A percentile compares a stretch with the other conserved stretches of the same genome.
These are phyloP conservation scores for Solanum rostratum DNA, from an alignment of 257 asterid species.

Conservation along the genomic window DNA sequence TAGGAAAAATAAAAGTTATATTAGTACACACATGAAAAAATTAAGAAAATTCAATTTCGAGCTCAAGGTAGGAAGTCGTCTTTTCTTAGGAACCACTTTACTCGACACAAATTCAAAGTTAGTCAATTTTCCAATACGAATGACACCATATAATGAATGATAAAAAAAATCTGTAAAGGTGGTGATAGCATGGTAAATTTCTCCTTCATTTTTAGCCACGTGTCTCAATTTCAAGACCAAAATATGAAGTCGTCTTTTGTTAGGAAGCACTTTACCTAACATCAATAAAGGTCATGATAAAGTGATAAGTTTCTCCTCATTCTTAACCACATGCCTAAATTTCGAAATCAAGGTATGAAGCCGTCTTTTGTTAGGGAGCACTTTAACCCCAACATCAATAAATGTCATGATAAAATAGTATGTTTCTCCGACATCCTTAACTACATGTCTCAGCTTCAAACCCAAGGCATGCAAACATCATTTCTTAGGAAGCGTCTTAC, in stretches of 20 bases:
- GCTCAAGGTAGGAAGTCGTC: too few species aligned
- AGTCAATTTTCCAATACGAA: too few species aligned
- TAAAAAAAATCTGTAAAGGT: background rate
- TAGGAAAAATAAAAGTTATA: background rate
- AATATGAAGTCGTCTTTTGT: background rate
- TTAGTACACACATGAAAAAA: background rate
- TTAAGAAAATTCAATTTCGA: background rate
- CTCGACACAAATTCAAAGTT: too few species aligned
- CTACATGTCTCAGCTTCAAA: background rate
- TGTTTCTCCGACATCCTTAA: background rate
- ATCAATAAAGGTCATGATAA: background rate
- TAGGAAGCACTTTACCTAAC: too few species aligned
- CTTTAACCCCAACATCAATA: too few species aligned
- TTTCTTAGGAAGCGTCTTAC: background rate
- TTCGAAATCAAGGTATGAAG: background rate
- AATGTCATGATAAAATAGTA: background rate
- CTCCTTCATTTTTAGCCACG: background rate
- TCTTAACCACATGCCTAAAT: background rate
- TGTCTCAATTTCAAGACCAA: background rate
- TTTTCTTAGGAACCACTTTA: too few species aligned
- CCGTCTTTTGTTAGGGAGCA: background rate
- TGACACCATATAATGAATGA: too few species aligned
- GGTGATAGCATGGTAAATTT: background rate
- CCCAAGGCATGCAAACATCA: background rate
- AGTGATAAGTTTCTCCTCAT: background rate